These are phyloP conservation scores for Lentinula boryana DNA, from an alignment of 768 basidiomycete genomes.

Conservation along the genomic window DNA sequence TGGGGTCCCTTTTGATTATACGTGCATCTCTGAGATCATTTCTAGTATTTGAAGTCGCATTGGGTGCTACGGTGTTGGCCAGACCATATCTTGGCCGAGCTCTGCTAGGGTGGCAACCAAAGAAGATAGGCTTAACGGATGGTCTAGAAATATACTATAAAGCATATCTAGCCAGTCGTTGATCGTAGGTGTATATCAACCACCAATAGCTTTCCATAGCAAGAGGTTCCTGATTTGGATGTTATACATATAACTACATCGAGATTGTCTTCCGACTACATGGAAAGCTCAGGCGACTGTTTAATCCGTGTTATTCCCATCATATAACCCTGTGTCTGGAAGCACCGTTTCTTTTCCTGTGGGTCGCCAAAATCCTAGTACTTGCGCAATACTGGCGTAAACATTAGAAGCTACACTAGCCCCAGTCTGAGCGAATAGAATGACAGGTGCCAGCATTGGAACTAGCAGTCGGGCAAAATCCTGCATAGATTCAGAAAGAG, in stretches of 20 bases:
- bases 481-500: slow-evolving; percentile 12
- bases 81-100: slow-evolving; percentile 34
- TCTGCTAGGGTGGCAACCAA: slow-evolving; percentile 37
- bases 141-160: slow-evolving; percentile 35
- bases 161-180: slow-evolving; percentile 15
- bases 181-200: background rate
- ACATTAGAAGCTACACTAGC: slow-evolving; percentile 21
- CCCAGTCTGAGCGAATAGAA: slow-evolving; percentile 23
- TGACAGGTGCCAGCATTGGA: slow-evolving; percentile 33
- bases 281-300: too few relatives aligned
- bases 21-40: background rate
- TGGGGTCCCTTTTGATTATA: background rate
- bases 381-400: slow-evolving; percentile 23
- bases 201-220: background rate
- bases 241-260: too few relatives aligned
- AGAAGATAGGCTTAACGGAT: slow-evolving; percentile 35
- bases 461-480: slow-evolving; percentile 38
- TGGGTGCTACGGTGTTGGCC: slow-evolving; percentile 22
- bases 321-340: background rate
- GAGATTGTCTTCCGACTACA: too few relatives aligned
- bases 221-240: background rate
- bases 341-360: background rate
- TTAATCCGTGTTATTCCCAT: slow-evolving; percentile 5
- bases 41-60: slow-evolving; percentile 29
- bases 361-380: slow-evolving; percentile 26